Percentiles rank a stretch among this genome's conserved stretches.
These are phyloP conservation scores for Schoenoplectus tabernaemontani DNA, from an alignment of 202 grass and related monocot genomes.

Conservation along the genomic window DNA sequence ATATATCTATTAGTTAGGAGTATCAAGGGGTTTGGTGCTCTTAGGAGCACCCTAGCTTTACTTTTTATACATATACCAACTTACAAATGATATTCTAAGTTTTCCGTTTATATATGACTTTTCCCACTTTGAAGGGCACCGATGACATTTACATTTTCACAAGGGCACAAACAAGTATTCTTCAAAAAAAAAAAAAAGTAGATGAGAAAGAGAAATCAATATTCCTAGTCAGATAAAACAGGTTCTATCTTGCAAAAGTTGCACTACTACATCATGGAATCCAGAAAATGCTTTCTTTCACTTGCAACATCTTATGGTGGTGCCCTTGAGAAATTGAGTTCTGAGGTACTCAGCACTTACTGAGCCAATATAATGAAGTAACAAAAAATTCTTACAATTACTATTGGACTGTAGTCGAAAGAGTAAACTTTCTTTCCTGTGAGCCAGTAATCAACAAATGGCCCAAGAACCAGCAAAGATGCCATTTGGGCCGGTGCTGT, in stretches of 20 bases:
- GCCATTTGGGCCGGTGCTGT: constrained; percentile 64
- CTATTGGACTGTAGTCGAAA: constrained; percentile 37
- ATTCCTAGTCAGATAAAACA: background rate
- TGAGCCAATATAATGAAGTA: no score
- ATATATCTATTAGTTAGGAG: no score
- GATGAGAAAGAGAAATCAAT: background rate
- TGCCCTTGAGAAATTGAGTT: no score
- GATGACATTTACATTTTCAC: background rate
- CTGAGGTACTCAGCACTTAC: background rate
- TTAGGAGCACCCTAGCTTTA: no score
- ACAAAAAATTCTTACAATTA: constrained; percentile 30
- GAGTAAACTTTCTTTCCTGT: constrained; percentile 41
- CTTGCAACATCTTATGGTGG: no score
- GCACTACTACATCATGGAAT: no score
- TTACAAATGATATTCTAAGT: no score
- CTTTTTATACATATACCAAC: no score
- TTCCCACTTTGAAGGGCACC: no score
- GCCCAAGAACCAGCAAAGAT: constrained; percentile 49
- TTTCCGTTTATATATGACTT: no score
- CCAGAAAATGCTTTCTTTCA: no score
- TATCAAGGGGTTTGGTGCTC: no score
- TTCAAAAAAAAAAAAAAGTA: background rate
- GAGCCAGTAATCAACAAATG: constrained; percentile 54
- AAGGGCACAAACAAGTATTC: background rate
- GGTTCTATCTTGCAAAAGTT: background rate